These are phyloP conservation scores for Cymbidium sinense DNA, from an alignment of 106 monocot species.

Conservation along the genomic window DNA sequence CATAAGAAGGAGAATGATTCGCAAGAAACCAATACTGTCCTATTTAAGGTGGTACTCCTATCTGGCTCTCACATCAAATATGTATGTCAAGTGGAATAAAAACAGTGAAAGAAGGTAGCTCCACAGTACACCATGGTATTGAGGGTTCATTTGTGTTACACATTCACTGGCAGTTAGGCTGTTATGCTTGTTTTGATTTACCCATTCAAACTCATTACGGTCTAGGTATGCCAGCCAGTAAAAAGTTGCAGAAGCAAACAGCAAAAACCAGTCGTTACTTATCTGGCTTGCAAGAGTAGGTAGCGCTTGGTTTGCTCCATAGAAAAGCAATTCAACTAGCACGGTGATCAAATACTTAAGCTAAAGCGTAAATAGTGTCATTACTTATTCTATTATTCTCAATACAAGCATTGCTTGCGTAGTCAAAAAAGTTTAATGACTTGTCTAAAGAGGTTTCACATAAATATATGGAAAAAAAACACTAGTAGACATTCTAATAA, in stretches of 20 bases:
- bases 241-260: not conserved
- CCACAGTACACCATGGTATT: too few species aligned
- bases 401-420: not conserved
- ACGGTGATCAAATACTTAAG: not conserved
- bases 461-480: not conserved
- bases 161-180: too few species aligned
- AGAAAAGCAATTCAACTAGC: not conserved
- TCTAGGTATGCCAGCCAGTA: not conserved
- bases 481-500: not conserved
- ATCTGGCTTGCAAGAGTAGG: not conserved
- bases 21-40: too few species aligned
- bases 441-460: not conserved
- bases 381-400: not conserved
- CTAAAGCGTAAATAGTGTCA: not conserved
- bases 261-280: not conserved
- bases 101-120: too few species aligned
- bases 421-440: not conserved
- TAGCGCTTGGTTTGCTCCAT: not conserved
- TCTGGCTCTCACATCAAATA: too few species aligned
- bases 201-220: too few species aligned
- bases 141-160: too few species aligned
- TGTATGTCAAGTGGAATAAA: too few species aligned
- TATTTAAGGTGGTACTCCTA: too few species aligned
- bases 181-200: too few species aligned
- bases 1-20: not conserved